phyloP scores from a whole-genome alignment of 768 basidiomycete genomes.

The Serendipita vermifera region DNA sequence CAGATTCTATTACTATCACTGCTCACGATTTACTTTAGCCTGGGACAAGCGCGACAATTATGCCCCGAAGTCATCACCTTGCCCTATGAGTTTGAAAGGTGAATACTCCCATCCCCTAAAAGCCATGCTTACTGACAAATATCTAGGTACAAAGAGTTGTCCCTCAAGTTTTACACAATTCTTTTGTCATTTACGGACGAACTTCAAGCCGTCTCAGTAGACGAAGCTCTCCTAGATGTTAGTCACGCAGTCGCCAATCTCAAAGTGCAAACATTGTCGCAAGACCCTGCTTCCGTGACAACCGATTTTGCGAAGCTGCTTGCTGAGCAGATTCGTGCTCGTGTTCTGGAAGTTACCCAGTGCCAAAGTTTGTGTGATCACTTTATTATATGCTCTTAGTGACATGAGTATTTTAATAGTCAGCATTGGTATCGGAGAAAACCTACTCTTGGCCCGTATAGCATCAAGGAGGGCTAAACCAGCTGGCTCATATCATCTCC shows the following conservation, averaged over 20 bases:
- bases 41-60: slow-evolving; percentile 65
- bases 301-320: slow-evolving; percentile 59
- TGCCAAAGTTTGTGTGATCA: slow-evolving; percentile 54
- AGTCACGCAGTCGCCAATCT: slow-evolving; percentile 39
- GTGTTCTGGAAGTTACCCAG: slow-evolving; percentile 63
- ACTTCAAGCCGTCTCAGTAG: slow-evolving; percentile 88
- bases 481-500: slow-evolving; percentile 68
- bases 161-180: slow-evolving; percentile 83
- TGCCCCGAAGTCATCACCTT: slow-evolving; percentile 64
- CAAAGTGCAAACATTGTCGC: slow-evolving; percentile 18
- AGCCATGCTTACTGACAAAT: not conserved
- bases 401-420: slow-evolving; percentile 32
- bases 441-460: slow-evolving; percentile 83
- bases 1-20: not conserved
- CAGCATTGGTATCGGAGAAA: slow-evolving; percentile 83
- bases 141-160: slow-evolving; percentile 69
- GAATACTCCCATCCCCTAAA: slow-evolving; percentile 16
- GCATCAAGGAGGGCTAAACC: slow-evolving; percentile 90
- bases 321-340: slow-evolving; percentile 66
- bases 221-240: slow-evolving; percentile 90
- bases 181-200: slow-evolving; percentile 83
- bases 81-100: slow-evolving; percentile 90
- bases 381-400: not conserved
- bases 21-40: slow-evolving; percentile 28
- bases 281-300: slow-evolving; percentile 15